These are phyloP conservation scores for Xerocomellus amylosporus DNA, from an alignment of 768 basidiomycete species.

Conservation along the genomic window DNA sequence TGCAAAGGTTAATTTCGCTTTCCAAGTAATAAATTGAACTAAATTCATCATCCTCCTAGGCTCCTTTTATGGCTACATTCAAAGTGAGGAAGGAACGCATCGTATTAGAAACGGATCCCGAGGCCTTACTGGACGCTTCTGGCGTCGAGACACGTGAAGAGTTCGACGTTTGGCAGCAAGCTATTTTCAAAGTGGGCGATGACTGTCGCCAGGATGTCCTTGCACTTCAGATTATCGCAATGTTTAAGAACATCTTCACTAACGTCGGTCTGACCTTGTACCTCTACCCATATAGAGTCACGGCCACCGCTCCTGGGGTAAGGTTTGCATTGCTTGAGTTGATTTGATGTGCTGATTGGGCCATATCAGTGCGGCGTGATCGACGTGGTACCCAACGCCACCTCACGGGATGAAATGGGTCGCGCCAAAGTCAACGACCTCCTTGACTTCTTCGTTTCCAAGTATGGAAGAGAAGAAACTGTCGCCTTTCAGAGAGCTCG, in stretches of 20 bases:
- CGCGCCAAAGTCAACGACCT: slow-evolving; percentile 97
- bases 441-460: slow-evolving; percentile 88
- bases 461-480: slow-evolving; percentile 89
- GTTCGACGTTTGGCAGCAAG: slow-evolving; percentile 94
- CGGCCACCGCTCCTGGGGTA: slow-evolving; percentile 94
- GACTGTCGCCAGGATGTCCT: slow-evolving; percentile 99
- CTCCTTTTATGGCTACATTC: slow-evolving; percentile 99
- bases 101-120: slow-evolving; percentile 65
- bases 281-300: slow-evolving; percentile 94
- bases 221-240: slow-evolving; percentile 94
- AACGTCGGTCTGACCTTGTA: slow-evolving; percentile 86
- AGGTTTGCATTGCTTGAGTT: slow-evolving; percentile 30
- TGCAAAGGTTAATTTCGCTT: slow-evolving; percentile 67
- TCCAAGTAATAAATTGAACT: neutral
- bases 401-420: slow-evolving; percentile 99
- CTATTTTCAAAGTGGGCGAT: slow-evolving; percentile 99
- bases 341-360: neutral
- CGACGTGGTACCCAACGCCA: slow-evolving; percentile 96
- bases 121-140: slow-evolving; percentile 65
- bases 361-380: slow-evolving; percentile 88
- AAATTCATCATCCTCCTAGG: slow-evolving; percentile 47
- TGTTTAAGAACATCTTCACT: slow-evolving; percentile 98
- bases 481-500: slow-evolving; percentile 89
- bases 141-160: slow-evolving; percentile 56
- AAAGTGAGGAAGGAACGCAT: slow-evolving; percentile 88